A percentile compares a stretch with the other conserved stretches of the same genome.
Evolutionary conservation across 257 asterid species (phyloP).

Genomic region (Jacaranda mimosifolia): DNA sequence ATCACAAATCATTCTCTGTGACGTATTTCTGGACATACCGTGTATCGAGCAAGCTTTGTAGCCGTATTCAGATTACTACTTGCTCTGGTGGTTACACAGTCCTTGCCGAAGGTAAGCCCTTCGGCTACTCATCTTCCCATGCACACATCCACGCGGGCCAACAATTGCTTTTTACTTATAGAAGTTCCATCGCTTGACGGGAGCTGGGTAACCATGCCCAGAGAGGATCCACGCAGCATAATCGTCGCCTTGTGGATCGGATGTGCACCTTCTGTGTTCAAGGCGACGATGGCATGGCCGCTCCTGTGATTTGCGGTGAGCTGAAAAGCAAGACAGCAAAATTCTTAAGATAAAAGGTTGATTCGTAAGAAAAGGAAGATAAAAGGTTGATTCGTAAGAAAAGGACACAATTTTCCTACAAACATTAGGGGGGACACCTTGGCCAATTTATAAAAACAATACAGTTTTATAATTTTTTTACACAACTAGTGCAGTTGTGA

Average conservation of each 20-base stretch:
- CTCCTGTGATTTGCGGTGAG: slow-evolving; percentile 98
- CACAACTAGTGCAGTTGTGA: too few relatives aligned
- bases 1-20: neutral
- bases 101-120: slow-evolving; percentile 92
- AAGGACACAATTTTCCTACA: neutral
- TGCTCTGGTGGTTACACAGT: slow-evolving; percentile 93
- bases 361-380: neutral
- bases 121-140: slow-evolving; percentile 99
- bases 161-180: slow-evolving; percentile 87
- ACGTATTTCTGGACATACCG: slow-evolving; percentile 54
- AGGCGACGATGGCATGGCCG: slow-evolving; percentile 96
- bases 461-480: too few relatives aligned
- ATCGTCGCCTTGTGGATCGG: slow-evolving; percentile 98
- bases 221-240: slow-evolving; percentile 93
- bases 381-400: neutral
- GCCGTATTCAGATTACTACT: slow-evolving; percentile 90
- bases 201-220: slow-evolving; percentile 99
- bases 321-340: slow-evolving; percentile 48
- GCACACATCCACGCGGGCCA: slow-evolving; percentile 99
- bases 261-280: slow-evolving; percentile 94
- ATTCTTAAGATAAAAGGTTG: neutral
- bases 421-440: too few relatives aligned
- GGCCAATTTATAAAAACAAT: too few relatives aligned
- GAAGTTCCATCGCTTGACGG: slow-evolving; percentile 97
- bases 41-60: slow-evolving; percentile 91